Base-by-base conservation (phyloP, 495 filamentous ascomycete species). In the Penicillium canariense region DNA sequence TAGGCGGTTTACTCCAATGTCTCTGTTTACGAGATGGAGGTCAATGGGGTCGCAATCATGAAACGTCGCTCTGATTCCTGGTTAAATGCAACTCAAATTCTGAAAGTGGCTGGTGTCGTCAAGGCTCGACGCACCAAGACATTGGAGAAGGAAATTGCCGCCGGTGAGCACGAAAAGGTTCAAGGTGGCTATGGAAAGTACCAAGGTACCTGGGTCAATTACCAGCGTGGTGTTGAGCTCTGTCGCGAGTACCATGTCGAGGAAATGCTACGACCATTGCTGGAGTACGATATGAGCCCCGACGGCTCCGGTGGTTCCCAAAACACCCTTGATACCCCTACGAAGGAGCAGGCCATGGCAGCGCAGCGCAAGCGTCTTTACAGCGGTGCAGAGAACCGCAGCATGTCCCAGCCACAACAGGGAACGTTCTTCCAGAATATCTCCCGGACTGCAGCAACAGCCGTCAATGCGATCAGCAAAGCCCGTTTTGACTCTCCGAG, bases 291-390 rank as follows among this genome's bases (percentile, higher is more conserved):
- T 69, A 87, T 92, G 77, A 85, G 81, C 50, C 82, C 86, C 52
- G 90, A 93, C 51, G 90, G 89, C 2, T 80, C 81, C 17, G 75
- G 79, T n/a, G 76, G 76, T 32, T 80, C 84, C 30, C 75, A 86
- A 44, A 80, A 81, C 54, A 73, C 77, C 28, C 79, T 91, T 46
- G 85, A 96, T 51, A 98, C 94, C 4, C 94, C 94, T 0, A 98
- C 94, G n/a, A 98, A 98, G 69, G 94, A 98, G 72, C 94, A 98
- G 71, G 94, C 94, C 48, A 96, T 97, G 94, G 95, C 94, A 25
- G 95, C 95, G 12, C 91, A 96, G 67, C 78, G 94, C 52, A 97
- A 98, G 66, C 82, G 92, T 52, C 89, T 97, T 63, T 95, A 88
- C 60, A 84, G 84, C 18, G 81, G 80, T 36, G 77, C 84, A 18